Conservation (phyloP, 495 filamentous ascomycete genomes). For the Xylaria castorea region DNA sequence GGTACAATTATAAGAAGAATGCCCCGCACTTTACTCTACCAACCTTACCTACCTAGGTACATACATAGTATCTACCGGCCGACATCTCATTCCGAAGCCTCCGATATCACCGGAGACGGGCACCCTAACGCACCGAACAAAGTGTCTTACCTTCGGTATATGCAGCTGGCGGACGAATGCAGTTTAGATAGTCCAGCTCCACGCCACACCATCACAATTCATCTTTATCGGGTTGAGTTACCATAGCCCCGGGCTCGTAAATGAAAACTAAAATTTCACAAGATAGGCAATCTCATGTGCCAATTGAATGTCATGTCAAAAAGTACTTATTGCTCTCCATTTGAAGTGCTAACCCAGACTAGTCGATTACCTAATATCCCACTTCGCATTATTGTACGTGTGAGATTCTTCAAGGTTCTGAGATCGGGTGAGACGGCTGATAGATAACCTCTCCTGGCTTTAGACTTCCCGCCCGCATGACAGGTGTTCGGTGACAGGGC, state of each 20-base stretch:
- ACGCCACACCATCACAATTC: background rate
- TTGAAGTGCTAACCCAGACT: background rate
- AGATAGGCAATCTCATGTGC: background rate
- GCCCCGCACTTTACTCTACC: background rate
- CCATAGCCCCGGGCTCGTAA: background rate
- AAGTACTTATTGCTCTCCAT: background rate
- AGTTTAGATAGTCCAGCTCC: background rate
- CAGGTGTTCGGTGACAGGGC: background rate
- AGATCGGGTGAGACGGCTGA: background rate
- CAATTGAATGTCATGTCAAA: background rate
- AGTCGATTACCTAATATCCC: background rate
- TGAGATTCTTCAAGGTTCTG: conserved; percentile 3
- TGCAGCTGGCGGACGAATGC: background rate
- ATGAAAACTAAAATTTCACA: background rate
- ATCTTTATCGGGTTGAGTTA: background rate
- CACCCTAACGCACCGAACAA: conserved; percentile 7
- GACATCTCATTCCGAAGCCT: conserved; percentile 4
- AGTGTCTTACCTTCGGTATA: no score
- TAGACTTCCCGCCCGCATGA: background rate
- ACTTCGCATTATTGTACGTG: background rate
- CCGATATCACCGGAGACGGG: conserved; percentile 5
- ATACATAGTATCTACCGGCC: background rate
- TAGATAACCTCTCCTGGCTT: background rate
- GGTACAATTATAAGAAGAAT: background rate
- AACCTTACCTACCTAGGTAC: no score